Evolutionary conservation across 164 flowering plant species (phyloP).

Genomic region (Vitis vinifera): ASM3070453v1 NC_081817.1:15492001-15492500

Average conservation of each 20-base stretch:
- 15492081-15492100: conserved; percentile 70
- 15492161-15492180: conserved; percentile 72
- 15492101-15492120: conserved; percentile 80
- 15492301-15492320: conserved; percentile 54
- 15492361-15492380: conserved; percentile 60
- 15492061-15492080: conserved; percentile 65
- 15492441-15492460: conserved; percentile 90
- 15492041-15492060: conserved; percentile 86
- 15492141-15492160: conserved; percentile 48
- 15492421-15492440: conserved; percentile 98
- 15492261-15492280: conserved; percentile 41
- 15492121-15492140: conserved; percentile 54
- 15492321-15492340: conserved; percentile 50
- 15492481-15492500: conserved; percentile 76
- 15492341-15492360: conserved; percentile 68
- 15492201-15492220: conserved; percentile 41
- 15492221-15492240: conserved; percentile 41
- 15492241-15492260: conserved; percentile 43
- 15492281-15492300: conserved; percentile 54
- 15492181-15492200: conserved; percentile 41
- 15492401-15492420: conserved; percentile 86
- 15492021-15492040: conserved; percentile 44
- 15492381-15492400: conserved; percentile 54
- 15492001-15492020: conserved; percentile 4
- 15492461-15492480: conserved; percentile 97